Evolutionary conservation across 441 rosid species (phyloP), one percentile per base, ranked within the genome.

Genomic region (Pelargonium australe): DNA sequence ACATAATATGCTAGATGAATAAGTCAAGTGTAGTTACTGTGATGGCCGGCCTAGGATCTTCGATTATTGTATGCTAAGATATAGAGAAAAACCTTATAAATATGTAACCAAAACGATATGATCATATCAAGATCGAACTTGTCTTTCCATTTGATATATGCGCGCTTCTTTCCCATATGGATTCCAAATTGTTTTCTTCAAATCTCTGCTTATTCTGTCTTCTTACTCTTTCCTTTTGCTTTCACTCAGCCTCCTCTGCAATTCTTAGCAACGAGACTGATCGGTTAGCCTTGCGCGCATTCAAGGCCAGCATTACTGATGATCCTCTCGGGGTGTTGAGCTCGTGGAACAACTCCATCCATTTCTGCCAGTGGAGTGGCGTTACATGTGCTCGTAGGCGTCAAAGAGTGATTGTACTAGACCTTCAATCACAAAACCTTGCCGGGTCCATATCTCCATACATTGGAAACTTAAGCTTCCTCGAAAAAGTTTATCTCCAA

Each of bases 311-410:
- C 31, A 67, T 62, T 37, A 0, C 37, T 0, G 9, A 0, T n/a
- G 75, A 72, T 44, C 64, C 75, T 41, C 40, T 62, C 0, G 75
- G 68, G 69, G 65, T 49, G 16, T 20, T 20, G 23, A 20, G 23
- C 23, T 20, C 23, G 23, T 20, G 23, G 23, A 20, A 20, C 23
- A 9, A 51, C 13, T 63, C 67, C 53, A 44, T 60, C 7, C 69
- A 68, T 4, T 67, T 72, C 70, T 72, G 75, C 64, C 6, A 7
- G 12, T 75, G 78, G 78, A 0, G 14, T 1, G 78, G 78, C 1
- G 31, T 70, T 41, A n/a, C 31, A 0, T 75, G 78, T 0, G 37
- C 40, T 5, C 64, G 25, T 0, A 49, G 31, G 47, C 72, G 71
- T 49, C 66, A 5, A 17, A 62, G 78, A 16, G 72, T 71, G 41